Evolutionary conservation across 805 yeast species (phyloP), one percentile per base, ranked within the genome.

Genomic region (Suhomyces tanzawaensis): DNA sequence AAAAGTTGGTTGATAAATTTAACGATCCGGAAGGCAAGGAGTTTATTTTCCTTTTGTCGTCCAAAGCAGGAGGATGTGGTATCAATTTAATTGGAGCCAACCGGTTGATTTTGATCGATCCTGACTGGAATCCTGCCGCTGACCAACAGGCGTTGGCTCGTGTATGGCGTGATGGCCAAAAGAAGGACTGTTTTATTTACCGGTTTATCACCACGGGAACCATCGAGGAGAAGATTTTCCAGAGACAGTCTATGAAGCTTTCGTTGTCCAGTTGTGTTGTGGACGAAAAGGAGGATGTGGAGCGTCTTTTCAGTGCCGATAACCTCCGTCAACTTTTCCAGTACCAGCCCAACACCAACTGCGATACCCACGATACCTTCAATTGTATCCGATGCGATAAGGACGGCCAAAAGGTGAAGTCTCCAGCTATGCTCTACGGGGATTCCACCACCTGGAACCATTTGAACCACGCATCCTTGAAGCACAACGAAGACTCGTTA

Each of bases 11-110:
- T 14, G 98, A 91, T 60, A 69, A 75, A 48, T 90, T 93, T 63
- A 93, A 93, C 55, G 85, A 93, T 51, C 96, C 97, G 1, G 84
- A 85, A 31, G 85, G 89, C 2, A 72, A 79, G 1, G 97, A 90
- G 48, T 93, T 91, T 58, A 80, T 93, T 2, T 93, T 93, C 51
- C 69, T 93, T 42, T 68, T 93, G 36, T 86, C 96, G 57, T 86
- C 96, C 6, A 93, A 93, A 60, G 99, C 99, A 1, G 99, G 99
- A 51, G 99, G 99, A 1, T 93, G 99, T 70, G 99, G 99, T 64
- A 87, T 93, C 53, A 93, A 93, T 58, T 74, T 93, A 51, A 91
- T 93, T 52, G 99, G 99, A 9, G 99, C 98, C 2, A 93, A 93
- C 49, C 73, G 99, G 45, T 69, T 93, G 45, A 78, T 93, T 15